These are phyloP conservation scores for Blepharisma stoltei DNA, from an alignment of 73 alveolate species.

Conservation along the genomic window DNA sequence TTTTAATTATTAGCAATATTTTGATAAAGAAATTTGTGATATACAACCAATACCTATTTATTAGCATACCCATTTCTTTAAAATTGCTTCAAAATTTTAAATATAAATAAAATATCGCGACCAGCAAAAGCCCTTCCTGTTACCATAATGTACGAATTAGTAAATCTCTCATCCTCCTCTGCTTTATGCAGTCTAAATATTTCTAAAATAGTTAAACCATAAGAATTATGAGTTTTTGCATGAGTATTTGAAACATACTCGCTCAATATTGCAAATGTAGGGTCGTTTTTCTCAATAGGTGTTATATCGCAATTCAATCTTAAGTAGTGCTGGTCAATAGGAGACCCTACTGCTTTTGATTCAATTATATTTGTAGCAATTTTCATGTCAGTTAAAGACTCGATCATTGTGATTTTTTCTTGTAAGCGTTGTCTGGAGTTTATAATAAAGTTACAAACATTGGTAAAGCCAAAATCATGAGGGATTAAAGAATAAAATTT, in stretches of 20 bases:
- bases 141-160: too few relatives aligned
- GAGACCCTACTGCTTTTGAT: conserved; percentile 37
- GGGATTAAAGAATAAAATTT: conserved; percentile 89
- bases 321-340: conserved; percentile 53
- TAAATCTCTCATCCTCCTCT: conserved; percentile 61
- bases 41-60: too few relatives aligned
- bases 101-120: too few relatives aligned
- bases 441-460: conserved; percentile 71
- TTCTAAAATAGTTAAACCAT: conserved; percentile 47
- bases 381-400: conserved; percentile 60
- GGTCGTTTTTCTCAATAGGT: conserved; percentile 41
- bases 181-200: conserved; percentile 65
- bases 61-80: too few relatives aligned
- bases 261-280: conserved; percentile 45
- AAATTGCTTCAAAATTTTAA: too few relatives aligned
- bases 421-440: conserved; percentile 65
- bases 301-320: conserved; percentile 54
- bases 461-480: conserved; percentile 71
- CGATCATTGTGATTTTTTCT: conserved; percentile 78
- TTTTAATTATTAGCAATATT: too few relatives aligned
- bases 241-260: conserved; percentile 57
- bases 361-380: conserved; percentile 60
- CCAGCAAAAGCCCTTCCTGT: too few relatives aligned
- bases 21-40: too few relatives aligned
- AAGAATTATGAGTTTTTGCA: conserved; percentile 44